phyloP scores from a whole-genome alignment of 257 asterid genomes.

The Nicotiana attenuata region DNA sequence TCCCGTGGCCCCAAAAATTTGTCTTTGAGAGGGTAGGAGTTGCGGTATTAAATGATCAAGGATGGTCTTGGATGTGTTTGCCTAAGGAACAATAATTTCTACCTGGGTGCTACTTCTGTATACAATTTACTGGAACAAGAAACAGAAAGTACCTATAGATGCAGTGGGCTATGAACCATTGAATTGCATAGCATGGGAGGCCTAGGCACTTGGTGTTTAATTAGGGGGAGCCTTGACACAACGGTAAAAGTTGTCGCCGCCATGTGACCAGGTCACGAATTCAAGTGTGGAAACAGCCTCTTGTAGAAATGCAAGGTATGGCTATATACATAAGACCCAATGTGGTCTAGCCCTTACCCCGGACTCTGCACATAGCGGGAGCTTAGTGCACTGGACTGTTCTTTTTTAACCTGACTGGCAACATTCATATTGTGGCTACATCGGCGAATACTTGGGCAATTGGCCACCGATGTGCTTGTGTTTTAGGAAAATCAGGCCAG shows the following conservation, averaged over 20 bases:
- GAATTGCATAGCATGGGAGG: neutral
- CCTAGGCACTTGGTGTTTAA: neutral
- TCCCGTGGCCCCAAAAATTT: neutral
- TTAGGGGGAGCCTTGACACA: too few species aligned
- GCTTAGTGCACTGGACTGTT: too few species aligned
- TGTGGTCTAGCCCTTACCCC: too few species aligned
- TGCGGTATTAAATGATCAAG: neutral
- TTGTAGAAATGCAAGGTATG: too few species aligned
- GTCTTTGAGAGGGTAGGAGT: neutral
- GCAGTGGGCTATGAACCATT: neutral
- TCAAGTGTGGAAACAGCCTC: too few species aligned
- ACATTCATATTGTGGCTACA: neutral
- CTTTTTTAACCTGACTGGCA: neutral
- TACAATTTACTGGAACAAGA: neutral
- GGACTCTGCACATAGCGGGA: too few species aligned
- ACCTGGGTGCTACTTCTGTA: neutral
- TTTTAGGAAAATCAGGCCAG: neutral
- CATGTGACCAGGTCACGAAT: too few species aligned
- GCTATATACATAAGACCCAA: too few species aligned
- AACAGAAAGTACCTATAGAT: neutral
- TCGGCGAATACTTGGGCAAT: neutral
- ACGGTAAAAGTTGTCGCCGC: too few species aligned
- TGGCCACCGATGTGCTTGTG: neutral
- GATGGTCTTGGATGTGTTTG: constrained; percentile 1
- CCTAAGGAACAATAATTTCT: neutral